Conservation (phyloP, 495 filamentous ascomycete genomes). For the Lasiosphaeris hirsuta region DNA sequence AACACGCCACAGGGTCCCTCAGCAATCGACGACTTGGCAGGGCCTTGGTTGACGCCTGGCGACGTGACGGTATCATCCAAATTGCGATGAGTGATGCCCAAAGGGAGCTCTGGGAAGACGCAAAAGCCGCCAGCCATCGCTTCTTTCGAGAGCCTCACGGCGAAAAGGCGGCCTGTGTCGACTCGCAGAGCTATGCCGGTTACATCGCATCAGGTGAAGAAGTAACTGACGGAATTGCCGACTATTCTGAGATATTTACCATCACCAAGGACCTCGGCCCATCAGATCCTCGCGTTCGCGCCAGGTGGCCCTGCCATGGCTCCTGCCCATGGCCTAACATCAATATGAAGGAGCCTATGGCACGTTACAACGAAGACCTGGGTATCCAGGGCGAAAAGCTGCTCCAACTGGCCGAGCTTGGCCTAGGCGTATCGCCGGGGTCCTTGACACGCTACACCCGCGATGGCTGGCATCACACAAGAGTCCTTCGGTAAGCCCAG, state of each 20-base stretch:
- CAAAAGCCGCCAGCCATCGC: slow-evolving; percentile 29
- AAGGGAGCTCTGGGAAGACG: slow-evolving; percentile 22
- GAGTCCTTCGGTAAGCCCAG: slow-evolving; percentile 34
- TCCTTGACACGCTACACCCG: slow-evolving; percentile 32
- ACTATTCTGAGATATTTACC: slow-evolving; percentile 49
- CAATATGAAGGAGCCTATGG: slow-evolving; percentile 34
- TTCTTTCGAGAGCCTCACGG: slow-evolving; percentile 36
- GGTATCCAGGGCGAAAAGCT: slow-evolving; percentile 37
- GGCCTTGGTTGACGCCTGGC: slow-evolving; percentile 39
- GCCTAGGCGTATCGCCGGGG: slow-evolving; percentile 28
- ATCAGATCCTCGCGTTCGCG: slow-evolving; percentile 32
- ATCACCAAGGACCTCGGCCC: slow-evolving; percentile 42
- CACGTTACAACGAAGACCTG: slow-evolving; percentile 29
- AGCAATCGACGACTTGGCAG: slow-evolving; percentile 31
- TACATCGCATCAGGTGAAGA: slow-evolving; percentile 51
- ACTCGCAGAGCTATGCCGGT: slow-evolving; percentile 42
- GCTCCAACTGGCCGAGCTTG: slow-evolving; percentile 37
- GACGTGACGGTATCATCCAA: slow-evolving; percentile 43
- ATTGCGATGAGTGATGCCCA: slow-evolving; percentile 32
- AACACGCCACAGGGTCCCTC: slow-evolving; percentile 23
- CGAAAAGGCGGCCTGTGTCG: slow-evolving; percentile 41
- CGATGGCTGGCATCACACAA: slow-evolving; percentile 49
- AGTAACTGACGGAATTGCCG: slow-evolving; percentile 43
- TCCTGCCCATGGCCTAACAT: slow-evolving; percentile 44
- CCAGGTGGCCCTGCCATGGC: slow-evolving; percentile 46